phyloP scores from a whole-genome alignment of 257 asterid species.

The Solanum commersonii region DNA sequence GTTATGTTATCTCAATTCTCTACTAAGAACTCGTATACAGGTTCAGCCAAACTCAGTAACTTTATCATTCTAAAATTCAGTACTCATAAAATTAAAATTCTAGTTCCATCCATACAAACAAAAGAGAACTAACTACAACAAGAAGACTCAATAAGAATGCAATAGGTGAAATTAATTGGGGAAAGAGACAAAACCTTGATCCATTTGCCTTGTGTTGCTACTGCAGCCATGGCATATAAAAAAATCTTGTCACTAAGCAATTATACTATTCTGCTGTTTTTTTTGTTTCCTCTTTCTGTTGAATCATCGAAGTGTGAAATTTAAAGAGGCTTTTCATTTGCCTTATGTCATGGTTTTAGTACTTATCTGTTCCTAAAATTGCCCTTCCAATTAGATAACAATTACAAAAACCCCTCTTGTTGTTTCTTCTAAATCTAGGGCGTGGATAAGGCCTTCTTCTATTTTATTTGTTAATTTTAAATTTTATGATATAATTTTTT shows the following conservation, averaged over 20 bases:
- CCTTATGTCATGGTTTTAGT: background rate
- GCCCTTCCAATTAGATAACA: background rate
- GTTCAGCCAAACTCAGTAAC: background rate
- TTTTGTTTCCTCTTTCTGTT: background rate
- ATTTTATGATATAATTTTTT: too few species aligned
- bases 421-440: background rate
- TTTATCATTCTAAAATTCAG: background rate
- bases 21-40: background rate
- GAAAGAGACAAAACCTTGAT: background rate
- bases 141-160: background rate
- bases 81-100: background rate
- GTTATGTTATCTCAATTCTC: background rate
- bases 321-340: background rate
- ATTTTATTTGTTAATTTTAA: too few species aligned
- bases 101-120: background rate
- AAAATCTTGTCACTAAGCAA: background rate
- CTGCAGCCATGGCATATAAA: background rate
- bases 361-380: background rate
- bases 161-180: background rate
- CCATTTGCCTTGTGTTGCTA: background rate
- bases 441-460: background rate
- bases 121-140: background rate
- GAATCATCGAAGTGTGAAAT: background rate
- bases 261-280: background rate
- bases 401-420: background rate